Base-by-base conservation (phyloP, 805 yeast genomes). In the Candida coquimbonensis region DNA sequence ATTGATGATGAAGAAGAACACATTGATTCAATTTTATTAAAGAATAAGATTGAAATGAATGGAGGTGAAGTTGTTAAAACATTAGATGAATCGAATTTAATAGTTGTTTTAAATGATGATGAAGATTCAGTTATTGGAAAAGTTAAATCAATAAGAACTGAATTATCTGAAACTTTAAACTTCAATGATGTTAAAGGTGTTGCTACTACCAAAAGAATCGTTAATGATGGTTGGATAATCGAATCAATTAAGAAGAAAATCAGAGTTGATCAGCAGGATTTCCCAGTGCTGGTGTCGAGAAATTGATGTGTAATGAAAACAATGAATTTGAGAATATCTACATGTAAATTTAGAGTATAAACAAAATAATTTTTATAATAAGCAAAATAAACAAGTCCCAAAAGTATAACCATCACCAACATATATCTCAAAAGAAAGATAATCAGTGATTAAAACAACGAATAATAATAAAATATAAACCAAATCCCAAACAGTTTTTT, bases 21-120 rank as follows among this genome's bases (percentile, higher is more conserved):
- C 6, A 49, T 46, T 38, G 41, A 36, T 42, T 45, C 27, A 41
- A 46, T 19, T 42, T 48, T 36, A 31, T 50, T 26, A 37, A 50
- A 14, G 47, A 34, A 46, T 7, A 59, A 62, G 27, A 64, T 75
- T 14, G 64, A 66, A 31, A 54, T 61, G 21, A 69, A 75, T 41
- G 81, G 78, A 24, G 86, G 80, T 1, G 62, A 59, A 3, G 39
- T 67, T 5, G 55, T 68, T 0, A 49, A 53, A 3, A 46, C 51
- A 1, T 21, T 70, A 1, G 47, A 43, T 4, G 59, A 61, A 5
- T 64, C 73, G 38, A 65, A 73, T 33, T 55, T 72, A 19, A 64
- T 79, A 7, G 63, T 80, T 14, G 66, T 68, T 14, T 59, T 63
- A 11, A 38, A 46, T n/a, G 42, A 42, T 29, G 42, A 49, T 25